These are phyloP conservation scores for Trypethelium eluteriae DNA, from an alignment of 495 filamentous ascomycete species.

Conservation along the genomic window DNA sequence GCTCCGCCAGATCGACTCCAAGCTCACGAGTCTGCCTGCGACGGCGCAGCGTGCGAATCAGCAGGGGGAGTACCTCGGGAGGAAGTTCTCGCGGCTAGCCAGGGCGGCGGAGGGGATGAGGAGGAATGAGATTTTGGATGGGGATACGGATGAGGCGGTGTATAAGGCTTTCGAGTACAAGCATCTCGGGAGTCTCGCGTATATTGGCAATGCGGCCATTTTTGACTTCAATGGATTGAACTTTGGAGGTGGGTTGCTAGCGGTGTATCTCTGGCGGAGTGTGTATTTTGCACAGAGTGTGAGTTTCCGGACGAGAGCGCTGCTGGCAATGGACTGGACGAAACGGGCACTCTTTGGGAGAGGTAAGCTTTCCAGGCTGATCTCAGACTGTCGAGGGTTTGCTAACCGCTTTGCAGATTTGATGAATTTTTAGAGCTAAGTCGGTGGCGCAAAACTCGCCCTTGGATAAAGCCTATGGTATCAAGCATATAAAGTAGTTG, in stretches of 20 bases:
- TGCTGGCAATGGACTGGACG: constrained; percentile 97
- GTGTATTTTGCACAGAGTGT: constrained; percentile 99
- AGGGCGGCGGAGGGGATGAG: constrained; percentile 65
- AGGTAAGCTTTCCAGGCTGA: constrained; percentile 52
- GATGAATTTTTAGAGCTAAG: constrained; percentile 53
- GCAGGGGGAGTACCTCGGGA: constrained; percentile 87
- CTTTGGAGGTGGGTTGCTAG: constrained; percentile 77
- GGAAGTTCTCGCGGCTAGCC: constrained; percentile 90
- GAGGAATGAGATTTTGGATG: constrained; percentile 74
- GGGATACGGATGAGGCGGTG: constrained; percentile 84
- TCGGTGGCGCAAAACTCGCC: neutral
- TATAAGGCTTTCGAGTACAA: constrained; percentile 95
- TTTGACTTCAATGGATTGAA: constrained; percentile 80
- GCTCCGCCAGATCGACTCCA: constrained; percentile 56
- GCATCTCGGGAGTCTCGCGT: constrained; percentile 86
- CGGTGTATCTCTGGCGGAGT: constrained; percentile 93
- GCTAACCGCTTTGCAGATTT: constrained; percentile 40
- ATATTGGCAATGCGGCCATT: constrained; percentile 91
- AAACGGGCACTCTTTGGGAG: constrained; percentile 93
- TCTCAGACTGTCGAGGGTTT: neutral
- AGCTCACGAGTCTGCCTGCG: constrained; percentile 39
- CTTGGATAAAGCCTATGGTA: neutral
- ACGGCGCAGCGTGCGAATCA: constrained; percentile 95
- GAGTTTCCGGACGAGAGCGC: constrained; percentile 75
- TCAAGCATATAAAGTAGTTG: neutral